Conservation (phyloP, 306 rosid species). For the Lathyrus oleraceus region DNA sequence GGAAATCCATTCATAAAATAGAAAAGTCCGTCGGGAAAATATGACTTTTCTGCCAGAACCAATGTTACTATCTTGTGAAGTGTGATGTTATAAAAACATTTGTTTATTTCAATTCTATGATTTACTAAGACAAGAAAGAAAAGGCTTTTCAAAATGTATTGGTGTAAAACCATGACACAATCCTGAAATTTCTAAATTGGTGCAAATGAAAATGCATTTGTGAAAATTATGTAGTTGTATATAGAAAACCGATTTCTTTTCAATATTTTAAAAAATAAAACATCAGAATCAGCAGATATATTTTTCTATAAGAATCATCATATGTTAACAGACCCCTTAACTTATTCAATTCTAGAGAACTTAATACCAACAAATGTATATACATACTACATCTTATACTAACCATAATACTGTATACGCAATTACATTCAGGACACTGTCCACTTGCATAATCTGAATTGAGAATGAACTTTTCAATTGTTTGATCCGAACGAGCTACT, state of each 20-base stretch:
- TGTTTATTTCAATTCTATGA: neutral
- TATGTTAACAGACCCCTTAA: neutral
- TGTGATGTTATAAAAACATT: neutral
- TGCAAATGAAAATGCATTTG: neutral
- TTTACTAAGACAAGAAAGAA: neutral
- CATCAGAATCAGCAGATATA: constrained; percentile 12
- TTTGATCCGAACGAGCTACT: constrained; percentile 24
- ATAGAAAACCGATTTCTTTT: neutral
- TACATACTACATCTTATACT: constrained; percentile 27
- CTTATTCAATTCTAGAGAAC: constrained; percentile 13
- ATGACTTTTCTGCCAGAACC: constrained; percentile 3
- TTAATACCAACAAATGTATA: constrained; percentile 5
- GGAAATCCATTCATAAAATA: constrained; percentile 48
- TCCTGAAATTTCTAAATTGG: neutral
- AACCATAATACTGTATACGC: neutral
- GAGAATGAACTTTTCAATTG: constrained; percentile 11
- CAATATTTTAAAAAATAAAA: neutral
- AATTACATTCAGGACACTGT: constrained; percentile 18
- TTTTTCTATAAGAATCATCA: constrained; percentile 5
- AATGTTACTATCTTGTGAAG: neutral
- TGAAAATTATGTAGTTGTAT: neutral
- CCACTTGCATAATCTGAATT: constrained; percentile 25
- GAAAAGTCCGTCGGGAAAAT: constrained; percentile 39
- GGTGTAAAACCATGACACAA: neutral
- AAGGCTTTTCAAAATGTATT: neutral